Evolutionary conservation across 2,329 filamentous ascomycete species (phyloP).

Genomic region (Xylariaceae sp.): DNA sequence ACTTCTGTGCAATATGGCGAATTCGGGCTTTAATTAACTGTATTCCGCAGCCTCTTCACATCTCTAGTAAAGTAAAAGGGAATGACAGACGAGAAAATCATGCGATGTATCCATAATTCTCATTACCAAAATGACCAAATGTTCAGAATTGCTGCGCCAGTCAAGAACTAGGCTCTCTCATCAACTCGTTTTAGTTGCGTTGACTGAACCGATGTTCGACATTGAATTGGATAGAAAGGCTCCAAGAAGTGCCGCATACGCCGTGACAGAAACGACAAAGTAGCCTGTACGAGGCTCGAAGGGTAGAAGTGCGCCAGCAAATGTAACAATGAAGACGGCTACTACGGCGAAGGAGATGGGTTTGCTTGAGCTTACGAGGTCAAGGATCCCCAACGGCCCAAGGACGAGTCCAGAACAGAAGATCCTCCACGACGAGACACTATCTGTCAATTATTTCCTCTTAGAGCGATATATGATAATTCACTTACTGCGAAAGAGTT

Average conservation of each 20-base stretch:
- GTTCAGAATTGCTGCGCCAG: too few species aligned
- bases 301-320: background rate
- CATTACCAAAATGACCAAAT: too few species aligned
- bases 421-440: background rate
- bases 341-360: background rate
- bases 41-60: too few species aligned
- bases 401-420: background rate
- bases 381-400: background rate
- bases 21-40: too few species aligned
- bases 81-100: too few species aligned
- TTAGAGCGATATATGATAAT: background rate
- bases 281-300: background rate
- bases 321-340: background rate
- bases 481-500: background rate
- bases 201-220: too few species aligned
- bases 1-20: too few species aligned
- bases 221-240: background rate
- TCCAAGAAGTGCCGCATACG: background rate
- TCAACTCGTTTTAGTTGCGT: too few species aligned
- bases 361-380: background rate
- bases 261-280: background rate
- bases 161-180: too few species aligned
- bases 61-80: too few species aligned
- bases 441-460: background rate
- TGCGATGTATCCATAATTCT: too few species aligned